A percentile compares a stretch with the other conserved stretches of the same genome.
Evolutionary conservation across 768 basidiomycete species (phyloP).

Genomic region (Kwoniella bestiolae): DNA sequence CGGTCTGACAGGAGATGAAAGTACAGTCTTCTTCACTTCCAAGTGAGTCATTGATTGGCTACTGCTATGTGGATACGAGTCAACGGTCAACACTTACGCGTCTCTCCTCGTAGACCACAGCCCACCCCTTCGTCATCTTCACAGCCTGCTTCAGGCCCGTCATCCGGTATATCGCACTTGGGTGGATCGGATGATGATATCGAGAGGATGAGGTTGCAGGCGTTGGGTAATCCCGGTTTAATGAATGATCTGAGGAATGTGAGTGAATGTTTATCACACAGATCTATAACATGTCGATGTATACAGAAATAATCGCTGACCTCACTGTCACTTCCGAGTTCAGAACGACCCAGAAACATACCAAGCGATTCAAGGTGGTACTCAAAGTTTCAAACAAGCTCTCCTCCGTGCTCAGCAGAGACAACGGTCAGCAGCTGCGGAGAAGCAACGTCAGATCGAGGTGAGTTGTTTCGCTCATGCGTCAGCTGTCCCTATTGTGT

Average conservation of each 20-base stretch:
- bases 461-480: slow-evolving; percentile 17
- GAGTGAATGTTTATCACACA: slow-evolving; percentile 39
- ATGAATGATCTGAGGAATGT: slow-evolving; percentile 76
- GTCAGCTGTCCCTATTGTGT: background rate
- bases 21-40: slow-evolving; percentile 47
- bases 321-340: background rate
- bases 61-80: background rate
- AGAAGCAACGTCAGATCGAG: slow-evolving; percentile 63
- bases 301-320: slow-evolving; percentile 3
- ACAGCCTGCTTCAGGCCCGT: background rate
- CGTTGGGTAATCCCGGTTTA: slow-evolving; percentile 79
- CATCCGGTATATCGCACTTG: slow-evolving; percentile 1
- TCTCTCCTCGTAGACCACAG: background rate
- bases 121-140: slow-evolving; percentile 28
- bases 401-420: slow-evolving; percentile 43
- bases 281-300: background rate
- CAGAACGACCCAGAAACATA: slow-evolving; percentile 84
- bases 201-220: slow-evolving; percentile 86
- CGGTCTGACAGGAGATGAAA: slow-evolving; percentile 45
- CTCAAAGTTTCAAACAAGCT: slow-evolving; percentile 76
- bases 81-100: background rate
- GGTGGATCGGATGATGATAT: slow-evolving; percentile 69
- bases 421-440: slow-evolving; percentile 57
- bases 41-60: slow-evolving; percentile 32
- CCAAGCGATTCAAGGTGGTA: slow-evolving; percentile 69